These are phyloP conservation scores for Coniochaeta pulveracea DNA, from an alignment of 2,329 filamentous ascomycete species.

Conservation along the genomic window DNA sequence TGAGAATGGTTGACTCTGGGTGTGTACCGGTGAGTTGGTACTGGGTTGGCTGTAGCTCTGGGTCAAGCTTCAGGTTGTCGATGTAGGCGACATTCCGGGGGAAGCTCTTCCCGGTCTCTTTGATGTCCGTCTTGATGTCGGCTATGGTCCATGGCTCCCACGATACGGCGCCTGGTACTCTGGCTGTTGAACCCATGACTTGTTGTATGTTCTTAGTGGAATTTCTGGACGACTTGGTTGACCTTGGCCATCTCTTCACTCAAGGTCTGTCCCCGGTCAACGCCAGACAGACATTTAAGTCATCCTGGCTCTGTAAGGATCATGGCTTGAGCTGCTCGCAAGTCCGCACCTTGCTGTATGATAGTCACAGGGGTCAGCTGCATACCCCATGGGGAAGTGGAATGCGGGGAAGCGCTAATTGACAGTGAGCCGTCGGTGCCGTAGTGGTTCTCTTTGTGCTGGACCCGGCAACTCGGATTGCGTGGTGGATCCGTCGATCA, in stretches of 20 bases:
- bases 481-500: neutral
- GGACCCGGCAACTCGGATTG: neutral
- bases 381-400: neutral
- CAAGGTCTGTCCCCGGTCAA: neutral
- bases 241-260: neutral
- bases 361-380: neutral
- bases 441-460: neutral
- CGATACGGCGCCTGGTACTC: conserved; percentile 1
- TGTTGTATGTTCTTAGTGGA: neutral
- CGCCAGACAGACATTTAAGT: neutral
- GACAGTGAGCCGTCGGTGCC: neutral
- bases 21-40: conserved; percentile 7
- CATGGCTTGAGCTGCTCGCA: neutral
- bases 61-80: conserved; percentile 5
- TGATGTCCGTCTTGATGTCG: neutral
- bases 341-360: neutral
- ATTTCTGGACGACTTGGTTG: neutral
- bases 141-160: conserved; percentile 1
- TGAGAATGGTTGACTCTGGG: conserved; percentile 13
- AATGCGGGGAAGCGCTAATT: neutral
- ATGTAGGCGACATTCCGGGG: conserved; percentile 6
- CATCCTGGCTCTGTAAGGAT: neutral
- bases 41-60: conserved; percentile 4
- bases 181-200: neutral
- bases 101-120: neutral